Evolutionary conservation across 805 yeast species (phyloP), one percentile per base, ranked within the genome.

Genomic region (Metschnikowia aberdeeniae): DNA sequence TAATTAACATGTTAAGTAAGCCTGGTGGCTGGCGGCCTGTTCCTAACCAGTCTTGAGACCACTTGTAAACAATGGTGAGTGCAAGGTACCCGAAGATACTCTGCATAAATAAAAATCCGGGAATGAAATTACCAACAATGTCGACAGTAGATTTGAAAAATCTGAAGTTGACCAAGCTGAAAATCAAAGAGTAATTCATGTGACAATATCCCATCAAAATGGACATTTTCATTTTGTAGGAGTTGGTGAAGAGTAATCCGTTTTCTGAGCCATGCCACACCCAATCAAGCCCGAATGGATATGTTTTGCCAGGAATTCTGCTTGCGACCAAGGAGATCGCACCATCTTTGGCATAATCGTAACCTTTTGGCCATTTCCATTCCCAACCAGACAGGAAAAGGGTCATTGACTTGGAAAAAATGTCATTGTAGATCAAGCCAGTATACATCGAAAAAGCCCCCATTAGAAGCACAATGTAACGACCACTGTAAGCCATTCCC

Each of bases 221-320:
- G 1, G 89, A 84, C 46, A 84, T 64, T 55, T 84, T 84, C 90
- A 84, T 84, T 62, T 84, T 84, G 63, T 81, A 83, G 0, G 89
- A 84, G 59, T 84, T 84, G 27, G 86, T 70, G 60, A 84, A 84
- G 41, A 84, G 62, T 45, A 84, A 66, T 28, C 79, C 81, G 58
- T 84, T 84, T 48, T 84, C 90, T 28, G 89, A 67, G n/a, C 89
- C 89, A 59, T 84, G 90, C 90, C 90, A 84, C 12, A 78, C 80
- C 63, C 80, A 77, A 64, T 84, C 90, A 40, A 84, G 61, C 46
- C 90, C 90, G 45, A 82, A 64, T 24, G 79, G 68, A 55, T 84
- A 84, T 8, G 75, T 74, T 24, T 81, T 82, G 3, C 63, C 63
- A 12, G 50, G 32, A 7, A 67, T 64, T 46, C 66, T 69, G 7